Evolutionary conservation across 345 rosid species (phyloP).

Genomic region (Citrus hindsii): DNA sequence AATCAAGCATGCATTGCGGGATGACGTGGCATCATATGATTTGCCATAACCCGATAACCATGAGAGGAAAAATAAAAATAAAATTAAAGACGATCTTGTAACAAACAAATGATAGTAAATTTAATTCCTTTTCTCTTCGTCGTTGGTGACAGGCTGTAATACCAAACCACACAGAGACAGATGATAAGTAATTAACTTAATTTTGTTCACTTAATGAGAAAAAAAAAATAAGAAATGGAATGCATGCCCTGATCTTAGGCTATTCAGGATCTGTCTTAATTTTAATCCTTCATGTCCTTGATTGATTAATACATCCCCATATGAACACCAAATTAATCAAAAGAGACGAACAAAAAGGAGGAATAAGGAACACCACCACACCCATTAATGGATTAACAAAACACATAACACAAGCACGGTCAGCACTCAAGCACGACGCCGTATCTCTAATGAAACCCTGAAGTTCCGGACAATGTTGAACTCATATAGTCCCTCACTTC

Average conservation of each 20-base stretch:
- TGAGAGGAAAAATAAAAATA: not conserved
- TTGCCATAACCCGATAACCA: not conserved
- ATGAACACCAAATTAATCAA: not conserved
- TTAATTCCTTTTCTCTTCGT: not conserved
- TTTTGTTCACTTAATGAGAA: not conserved
- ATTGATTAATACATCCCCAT: not conserved
- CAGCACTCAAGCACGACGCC: not conserved
- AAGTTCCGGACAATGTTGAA: constrained; percentile 28
- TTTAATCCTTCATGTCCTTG: not conserved
- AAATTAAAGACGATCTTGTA: not conserved
- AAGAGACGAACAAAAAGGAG: not conserved
- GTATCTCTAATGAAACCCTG: constrained; percentile 25
- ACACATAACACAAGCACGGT: not conserved
- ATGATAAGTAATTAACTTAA: not conserved
- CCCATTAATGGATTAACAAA: not conserved
- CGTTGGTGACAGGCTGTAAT: constrained; percentile 16
- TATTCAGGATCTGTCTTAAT: not conserved
- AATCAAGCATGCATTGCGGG: constrained; percentile 4
- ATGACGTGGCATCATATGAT: not conserved
- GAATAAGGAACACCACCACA: not conserved
- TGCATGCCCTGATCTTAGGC: not conserved
- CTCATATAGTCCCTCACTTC: constrained; percentile 61
- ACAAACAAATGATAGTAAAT: not conserved
- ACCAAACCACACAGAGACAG: not conserved
- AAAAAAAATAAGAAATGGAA: too few relatives aligned